These are phyloP conservation scores for Haberlea rhodopensis DNA, from an alignment of 257 asterid species.

Conservation along the genomic window DNA sequence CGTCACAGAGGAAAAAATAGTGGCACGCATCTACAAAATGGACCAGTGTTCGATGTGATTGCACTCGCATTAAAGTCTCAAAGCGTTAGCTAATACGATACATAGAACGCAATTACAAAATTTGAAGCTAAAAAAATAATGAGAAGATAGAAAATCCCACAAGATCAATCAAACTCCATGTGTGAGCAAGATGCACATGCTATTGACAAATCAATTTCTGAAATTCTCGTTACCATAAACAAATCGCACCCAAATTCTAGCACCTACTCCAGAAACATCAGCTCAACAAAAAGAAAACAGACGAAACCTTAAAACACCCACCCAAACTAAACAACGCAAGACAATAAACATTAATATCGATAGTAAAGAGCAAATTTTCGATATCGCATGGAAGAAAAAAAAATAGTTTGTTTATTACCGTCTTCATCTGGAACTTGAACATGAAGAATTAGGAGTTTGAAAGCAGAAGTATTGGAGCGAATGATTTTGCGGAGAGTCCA, in stretches of 20 bases:
- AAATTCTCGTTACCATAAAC: not conserved
- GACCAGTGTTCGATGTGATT: no score
- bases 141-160: not conserved
- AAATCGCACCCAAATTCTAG: not conserved
- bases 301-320: not conserved
- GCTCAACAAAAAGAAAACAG: not conserved
- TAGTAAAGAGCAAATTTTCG: no score
- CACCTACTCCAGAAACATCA: not conserved
- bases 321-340: not conserved
- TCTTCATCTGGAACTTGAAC: conserved; percentile 88
- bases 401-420: conserved; percentile 33
- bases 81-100: no score
- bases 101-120: no score
- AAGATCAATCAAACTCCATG: not conserved
- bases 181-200: not conserved
- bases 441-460: conserved; percentile 67
- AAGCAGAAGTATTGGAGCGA: conserved; percentile 62
- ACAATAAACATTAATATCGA: not conserved
- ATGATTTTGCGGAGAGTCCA: conserved; percentile 76
- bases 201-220: not conserved
- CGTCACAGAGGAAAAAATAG: no score
- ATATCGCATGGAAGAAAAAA: no score
- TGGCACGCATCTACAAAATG: no score
- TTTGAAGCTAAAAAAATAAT: no score
- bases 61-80: no score